A percentile compares a stretch with the other conserved stretches of the same genome.
Evolutionary conservation across 768 basidiomycete genomes (phyloP).

Genomic region (Leccinum fibrillosum): DNA sequence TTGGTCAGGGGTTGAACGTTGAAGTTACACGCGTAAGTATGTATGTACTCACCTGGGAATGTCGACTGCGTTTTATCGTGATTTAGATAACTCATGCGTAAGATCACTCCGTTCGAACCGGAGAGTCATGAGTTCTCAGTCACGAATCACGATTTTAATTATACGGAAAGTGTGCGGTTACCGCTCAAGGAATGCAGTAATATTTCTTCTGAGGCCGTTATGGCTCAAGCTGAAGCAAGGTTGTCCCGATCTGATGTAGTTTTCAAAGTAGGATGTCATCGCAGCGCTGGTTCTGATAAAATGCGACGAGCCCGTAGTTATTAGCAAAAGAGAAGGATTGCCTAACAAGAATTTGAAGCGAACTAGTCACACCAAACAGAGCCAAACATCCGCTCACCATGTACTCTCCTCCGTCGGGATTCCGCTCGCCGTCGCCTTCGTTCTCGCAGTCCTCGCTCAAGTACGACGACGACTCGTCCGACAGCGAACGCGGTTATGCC

Average conservation of each 20-base stretch:
- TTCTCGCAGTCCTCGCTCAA: slow-evolving; percentile 34
- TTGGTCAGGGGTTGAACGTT: neutral
- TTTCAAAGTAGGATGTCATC: neutral
- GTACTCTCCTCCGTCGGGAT: slow-evolving; percentile 37
- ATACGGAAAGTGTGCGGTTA: slow-evolving; percentile 10
- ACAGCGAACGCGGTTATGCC: slow-evolving; percentile 20
- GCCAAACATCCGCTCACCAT: slow-evolving; percentile 22
- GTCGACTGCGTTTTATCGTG: neutral
- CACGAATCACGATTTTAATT: slow-evolving; percentile 1
- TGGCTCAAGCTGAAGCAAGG: no score
- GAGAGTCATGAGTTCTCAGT: slow-evolving; percentile 6
- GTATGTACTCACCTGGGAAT: neutral
- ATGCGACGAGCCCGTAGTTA: neutral
- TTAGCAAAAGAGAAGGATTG: no score
- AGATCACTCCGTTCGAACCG: slow-evolving; percentile 12
- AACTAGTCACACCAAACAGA: slow-evolving; percentile 11
- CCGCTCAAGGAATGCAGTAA: slow-evolving; percentile 3
- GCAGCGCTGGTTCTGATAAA: no score
- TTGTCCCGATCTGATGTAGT: neutral
- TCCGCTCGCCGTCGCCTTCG: slow-evolving; percentile 40
- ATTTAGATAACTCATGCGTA: slow-evolving; percentile 9
- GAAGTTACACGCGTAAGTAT: neutral
- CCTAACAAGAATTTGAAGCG: neutral
- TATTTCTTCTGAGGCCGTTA: no score
- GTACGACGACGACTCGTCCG: slow-evolving; percentile 25